Evolutionary conservation across 176 grass and related monocot genomes (phyloP), one percentile per base, ranked within the genome.

Genomic region (Puya raimondii): DNA sequence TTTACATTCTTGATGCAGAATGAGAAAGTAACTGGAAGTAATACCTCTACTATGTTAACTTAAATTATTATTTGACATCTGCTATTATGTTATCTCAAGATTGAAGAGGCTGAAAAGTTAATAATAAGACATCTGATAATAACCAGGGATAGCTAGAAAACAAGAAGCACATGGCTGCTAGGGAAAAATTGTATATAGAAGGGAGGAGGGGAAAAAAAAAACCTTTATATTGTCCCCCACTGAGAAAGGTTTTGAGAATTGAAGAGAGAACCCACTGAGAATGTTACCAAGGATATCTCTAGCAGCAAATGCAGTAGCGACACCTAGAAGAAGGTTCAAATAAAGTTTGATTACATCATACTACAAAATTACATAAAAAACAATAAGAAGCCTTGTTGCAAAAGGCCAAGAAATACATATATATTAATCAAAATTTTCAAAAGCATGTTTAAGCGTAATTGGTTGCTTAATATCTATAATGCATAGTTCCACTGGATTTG

Each of bases 301-400:
- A 83, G 87, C 94, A 88, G 94, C 94, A 88, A 99, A 99, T 78
- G 94, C 94, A 67, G 82, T 99, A 50, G 94, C 94, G 74, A 99
- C 87, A 86, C 94, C 94, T 99, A 58, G 23, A 83, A 10, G 50
- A 68, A 70, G 80, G 63, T 68, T 71, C 9, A 68, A 47, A 75
- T 23, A 67, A 29, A 50, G 18, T 70, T 23, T 17, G 27, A 22
- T 66, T 6, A 50, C 13, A 25, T 59, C n/a, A 59, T 9, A 59
- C 16, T 59, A 21, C n/a, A 15, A 59, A n/a, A 49, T 20, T 47
- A 9, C 65, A 69, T 47, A 29, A 70, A 48, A 48, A 70, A 53
- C 7, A 22, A 70, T 12, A 51, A 70, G 33, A 20, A 51, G 15
- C 6, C 54, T 21, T 59, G 16, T 21, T 59, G 15, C 54, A n/a